Evolutionary conservation across 305 asterid species (phyloP).

Genomic region (Fraxinus albicans): DNA sequence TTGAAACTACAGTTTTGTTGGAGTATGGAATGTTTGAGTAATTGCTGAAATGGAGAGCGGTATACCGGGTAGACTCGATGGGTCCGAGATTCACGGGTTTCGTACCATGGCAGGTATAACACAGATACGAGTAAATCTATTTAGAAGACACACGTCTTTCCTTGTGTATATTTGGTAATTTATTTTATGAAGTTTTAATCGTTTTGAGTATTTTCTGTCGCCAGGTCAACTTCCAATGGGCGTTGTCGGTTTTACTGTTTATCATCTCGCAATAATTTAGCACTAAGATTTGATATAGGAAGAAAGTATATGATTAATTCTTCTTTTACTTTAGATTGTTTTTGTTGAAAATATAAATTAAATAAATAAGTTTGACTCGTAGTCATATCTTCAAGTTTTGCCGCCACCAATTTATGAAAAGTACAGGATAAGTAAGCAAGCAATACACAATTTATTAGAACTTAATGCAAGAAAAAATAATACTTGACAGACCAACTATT

Average conservation of each 20-base stretch:
- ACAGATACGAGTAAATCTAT: neutral
- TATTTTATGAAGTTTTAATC: neutral
- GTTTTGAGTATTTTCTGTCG: conserved; percentile 6
- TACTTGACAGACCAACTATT: neutral
- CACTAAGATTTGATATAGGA: neutral
- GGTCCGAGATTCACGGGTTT: conserved; percentile 65
- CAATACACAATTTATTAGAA: neutral
- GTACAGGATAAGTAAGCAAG: neutral
- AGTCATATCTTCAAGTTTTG: neutral
- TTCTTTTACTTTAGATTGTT: neutral
- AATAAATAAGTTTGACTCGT: neutral
- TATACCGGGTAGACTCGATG: conserved; percentile 33
- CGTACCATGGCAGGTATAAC: conserved; percentile 51
- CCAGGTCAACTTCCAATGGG: conserved; percentile 21
- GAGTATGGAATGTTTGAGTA: neutral
- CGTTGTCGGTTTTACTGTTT: neutral
- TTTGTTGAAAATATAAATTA: neutral
- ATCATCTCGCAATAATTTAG: neutral
- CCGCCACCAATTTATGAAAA: neutral
- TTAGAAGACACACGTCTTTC: neutral
- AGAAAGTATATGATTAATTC: neutral
- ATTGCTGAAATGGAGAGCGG: conserved; percentile 38
- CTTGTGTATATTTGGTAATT: conserved; percentile 1
- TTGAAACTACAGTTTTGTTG: neutral
- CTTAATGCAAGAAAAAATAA: neutral